A percentile compares a stretch with the other conserved stretches of the same genome.
phyloP scores from a whole-genome alignment of 768 basidiomycete species.

The Leucocoprinus birnbaumii region DNA sequence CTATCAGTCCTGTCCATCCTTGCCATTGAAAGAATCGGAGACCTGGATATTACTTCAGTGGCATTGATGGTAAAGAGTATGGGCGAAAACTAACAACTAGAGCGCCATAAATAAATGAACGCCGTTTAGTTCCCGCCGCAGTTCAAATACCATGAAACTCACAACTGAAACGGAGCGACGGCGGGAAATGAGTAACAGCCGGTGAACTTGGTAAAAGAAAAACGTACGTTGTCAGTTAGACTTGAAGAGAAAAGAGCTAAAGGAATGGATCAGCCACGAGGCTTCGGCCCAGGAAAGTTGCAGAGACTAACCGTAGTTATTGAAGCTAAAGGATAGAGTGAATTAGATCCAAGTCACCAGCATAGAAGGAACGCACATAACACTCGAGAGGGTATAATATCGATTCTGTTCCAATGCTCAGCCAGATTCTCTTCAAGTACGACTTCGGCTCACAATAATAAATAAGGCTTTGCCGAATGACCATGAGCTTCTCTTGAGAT shows the following conservation, averaged over 20 bases:
- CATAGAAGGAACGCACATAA: constrained; percentile 32
- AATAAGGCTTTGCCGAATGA: constrained; percentile 54
- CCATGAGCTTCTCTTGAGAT: constrained; percentile 47
- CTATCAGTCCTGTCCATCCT: constrained; percentile 55
- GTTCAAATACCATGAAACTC: background rate
- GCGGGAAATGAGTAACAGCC: background rate
- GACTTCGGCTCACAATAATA: constrained; percentile 38
- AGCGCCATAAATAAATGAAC: no score
- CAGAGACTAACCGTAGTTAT: constrained; percentile 45
- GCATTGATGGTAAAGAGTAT: no score
- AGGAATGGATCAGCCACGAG: background rate
- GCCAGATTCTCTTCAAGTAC: background rate
- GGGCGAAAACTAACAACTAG: background rate
- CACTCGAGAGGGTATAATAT: constrained; percentile 49
- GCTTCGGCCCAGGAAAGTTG: background rate
- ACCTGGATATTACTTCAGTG: constrained; percentile 24
- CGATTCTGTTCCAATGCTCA: constrained; percentile 41
- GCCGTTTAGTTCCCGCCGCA: no score
- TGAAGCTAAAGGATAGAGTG: constrained; percentile 24
- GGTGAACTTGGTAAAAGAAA: background rate
- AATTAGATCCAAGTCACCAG: constrained; percentile 22
- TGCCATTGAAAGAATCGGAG: constrained; percentile 52
- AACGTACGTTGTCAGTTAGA: background rate
- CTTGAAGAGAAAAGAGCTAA: constrained; percentile 7
- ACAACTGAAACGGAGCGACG: constrained; percentile 6